These are phyloP conservation scores for Umbelopsis sp. DNA, from an alignment of 371 early-diverging fungal genomes.

Conservation along the genomic window DNA sequence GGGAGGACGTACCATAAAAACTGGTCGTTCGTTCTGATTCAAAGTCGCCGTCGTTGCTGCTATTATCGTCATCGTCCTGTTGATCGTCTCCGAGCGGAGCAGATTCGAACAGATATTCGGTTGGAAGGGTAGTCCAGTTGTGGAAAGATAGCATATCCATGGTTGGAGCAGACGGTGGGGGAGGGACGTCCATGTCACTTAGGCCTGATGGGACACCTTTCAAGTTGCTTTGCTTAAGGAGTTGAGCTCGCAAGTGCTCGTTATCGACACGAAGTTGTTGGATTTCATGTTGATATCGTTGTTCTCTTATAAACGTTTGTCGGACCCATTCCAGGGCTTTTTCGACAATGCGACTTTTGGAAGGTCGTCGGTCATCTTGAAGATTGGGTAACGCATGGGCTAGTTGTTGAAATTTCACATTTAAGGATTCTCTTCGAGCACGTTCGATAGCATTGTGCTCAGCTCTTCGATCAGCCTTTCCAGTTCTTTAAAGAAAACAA, in stretches of 20 bases:
- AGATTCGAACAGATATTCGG: not conserved
- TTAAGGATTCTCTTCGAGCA: slow-evolving; percentile 71
- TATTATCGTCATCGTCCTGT: slow-evolving; percentile 7
- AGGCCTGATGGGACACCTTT: not conserved
- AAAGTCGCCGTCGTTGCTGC: slow-evolving; percentile 1
- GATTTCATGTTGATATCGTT: slow-evolving; percentile 34
- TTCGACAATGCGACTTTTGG: slow-evolving; percentile 71
- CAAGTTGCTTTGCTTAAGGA: not conserved
- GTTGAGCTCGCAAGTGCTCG: slow-evolving; percentile 30
- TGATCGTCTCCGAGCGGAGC: not conserved
- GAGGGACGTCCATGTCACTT: not conserved
- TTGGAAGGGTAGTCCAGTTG: not conserved
- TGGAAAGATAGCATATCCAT: not conserved
- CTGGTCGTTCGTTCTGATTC: not conserved
- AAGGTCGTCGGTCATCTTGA: slow-evolving; percentile 61
- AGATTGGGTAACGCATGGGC: slow-evolving; percentile 69
- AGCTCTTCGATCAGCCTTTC: slow-evolving; percentile 62
- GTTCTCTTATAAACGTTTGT: slow-evolving; percentile 35
- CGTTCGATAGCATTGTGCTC: slow-evolving; percentile 77
- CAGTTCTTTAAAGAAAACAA: not conserved
- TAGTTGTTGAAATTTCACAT: slow-evolving; percentile 67
- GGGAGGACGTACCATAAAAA: not conserved
- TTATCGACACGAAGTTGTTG: slow-evolving; percentile 40
- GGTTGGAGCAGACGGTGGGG: not conserved
- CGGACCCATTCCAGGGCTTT: slow-evolving; percentile 61